phyloP scores from a whole-genome alignment of 345 rosid genomes.

The Ricinus communis region DNA sequence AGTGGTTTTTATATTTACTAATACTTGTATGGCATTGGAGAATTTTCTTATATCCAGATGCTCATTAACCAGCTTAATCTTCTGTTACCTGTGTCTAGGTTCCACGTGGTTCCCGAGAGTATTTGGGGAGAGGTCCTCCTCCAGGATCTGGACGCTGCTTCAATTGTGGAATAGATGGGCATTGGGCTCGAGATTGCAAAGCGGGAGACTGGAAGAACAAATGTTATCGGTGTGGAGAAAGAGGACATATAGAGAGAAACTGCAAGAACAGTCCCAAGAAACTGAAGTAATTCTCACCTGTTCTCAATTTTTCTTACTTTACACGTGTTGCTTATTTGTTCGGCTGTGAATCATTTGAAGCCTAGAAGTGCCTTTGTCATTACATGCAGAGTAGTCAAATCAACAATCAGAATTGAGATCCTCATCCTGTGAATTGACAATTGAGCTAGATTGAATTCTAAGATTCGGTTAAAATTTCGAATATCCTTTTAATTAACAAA shows the following conservation, averaged over 20 bases:
- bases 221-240: slow-evolving; percentile 94
- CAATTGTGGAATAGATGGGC: slow-evolving; percentile 96
- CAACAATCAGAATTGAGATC: no score
- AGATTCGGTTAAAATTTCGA: no score
- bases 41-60: not conserved
- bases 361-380: no score
- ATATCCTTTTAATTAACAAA: no score
- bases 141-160: slow-evolving; percentile 97
- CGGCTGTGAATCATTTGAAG: no score
- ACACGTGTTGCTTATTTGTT: not conserved
- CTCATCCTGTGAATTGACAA: no score
- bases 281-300: slow-evolving; percentile 38
- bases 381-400: no score
- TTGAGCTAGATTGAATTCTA: no score
- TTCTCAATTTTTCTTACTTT: not conserved
- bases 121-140: slow-evolving; percentile 85
- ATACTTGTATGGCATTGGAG: not conserved
- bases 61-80: no score
- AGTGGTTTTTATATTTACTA: not conserved
- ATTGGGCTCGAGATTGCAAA: slow-evolving; percentile 96
- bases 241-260: slow-evolving; percentile 92
- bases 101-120: slow-evolving; percentile 85
- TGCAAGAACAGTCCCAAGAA: slow-evolving; percentile 93
- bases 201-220: slow-evolving; percentile 98
- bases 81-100: slow-evolving; percentile 36